Base-by-base conservation (phyloP, 805 yeast species). In the Starmerella cellae region DNA sequence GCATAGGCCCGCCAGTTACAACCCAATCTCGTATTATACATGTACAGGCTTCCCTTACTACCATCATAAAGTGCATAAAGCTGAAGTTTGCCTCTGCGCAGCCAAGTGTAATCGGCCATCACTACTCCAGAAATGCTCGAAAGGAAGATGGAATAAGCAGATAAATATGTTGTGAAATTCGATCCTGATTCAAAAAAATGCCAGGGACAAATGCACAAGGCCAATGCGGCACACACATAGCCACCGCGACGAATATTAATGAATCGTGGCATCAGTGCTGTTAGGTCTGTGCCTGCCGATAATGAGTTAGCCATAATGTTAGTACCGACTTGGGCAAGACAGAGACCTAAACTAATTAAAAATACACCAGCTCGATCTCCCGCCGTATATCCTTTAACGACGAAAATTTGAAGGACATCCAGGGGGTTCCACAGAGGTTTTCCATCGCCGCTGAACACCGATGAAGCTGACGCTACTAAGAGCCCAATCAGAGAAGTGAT, bases 401-500 rank as follows among this genome's bases (percentile, higher is more conserved):
- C 70, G 55, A 79, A 82, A 38, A 71, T 64, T 14, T 69, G 69
- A 51, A 84, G 65, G 3, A 82, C 82, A 51, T 81, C 93, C 44
- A 84, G 63, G 6, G 95, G 95, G 41, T 79, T 73, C 95, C 95
- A 84, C 57, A 71, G 72, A 26, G 82, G 71, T 49, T 70, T 74
- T 21, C 79, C 82, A 57, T 75, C 82, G 52, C 82, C 57, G 6
- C 44, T 37, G 16, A 33, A 33, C 26, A 20, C 24, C 34, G 75
- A 66, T 3, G 91, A 78, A 1, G 94, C 82, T 8, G 94, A 78
- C 22, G 93, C 77, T 19, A 84, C 83, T 46, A 84, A 65, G 45
- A 84, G 79, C 59, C 95, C 95, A 57, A 85, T 77, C 51, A 85
- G 68, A 4, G 93, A 78, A 27, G 94, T 84, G 45, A 83, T 55